phyloP scores from a whole-genome alignment of 352 stramenopile species.

The Globisporangium solare region DNA sequence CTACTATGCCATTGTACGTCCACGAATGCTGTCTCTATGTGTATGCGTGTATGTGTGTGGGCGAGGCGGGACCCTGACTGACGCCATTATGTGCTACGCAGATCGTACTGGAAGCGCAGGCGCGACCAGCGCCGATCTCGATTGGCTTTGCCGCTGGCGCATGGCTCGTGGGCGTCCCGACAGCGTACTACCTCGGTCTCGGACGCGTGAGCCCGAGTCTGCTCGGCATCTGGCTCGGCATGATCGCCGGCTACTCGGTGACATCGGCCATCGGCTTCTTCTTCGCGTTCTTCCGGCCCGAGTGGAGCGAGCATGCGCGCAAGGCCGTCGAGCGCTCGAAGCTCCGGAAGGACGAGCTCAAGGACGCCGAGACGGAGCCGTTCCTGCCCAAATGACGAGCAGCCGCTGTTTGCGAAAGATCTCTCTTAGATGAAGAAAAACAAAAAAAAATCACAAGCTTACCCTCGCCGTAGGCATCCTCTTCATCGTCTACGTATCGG shows the following conservation, averaged over 20 bases:
- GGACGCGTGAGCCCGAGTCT: conserved; percentile 27
- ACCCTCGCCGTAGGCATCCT: too few species aligned
- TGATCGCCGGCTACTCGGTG: conserved; percentile 68
- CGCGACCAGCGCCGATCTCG: conserved; percentile 47
- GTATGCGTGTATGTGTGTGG: too few species aligned
- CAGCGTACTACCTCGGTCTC: conserved; percentile 65
- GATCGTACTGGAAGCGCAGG: conserved; percentile 68
- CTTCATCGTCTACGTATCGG: background rate
- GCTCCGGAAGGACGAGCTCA: conserved; percentile 10
- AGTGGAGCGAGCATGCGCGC: conserved; percentile 55
- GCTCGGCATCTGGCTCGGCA: conserved; percentile 69
- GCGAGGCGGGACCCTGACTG: background rate
- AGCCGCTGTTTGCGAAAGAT: too few species aligned
- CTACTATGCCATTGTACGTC: conserved; percentile 68
- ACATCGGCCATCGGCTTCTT: conserved; percentile 67
- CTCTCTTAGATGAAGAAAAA: too few species aligned
- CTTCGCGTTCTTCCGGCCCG: conserved; percentile 43
- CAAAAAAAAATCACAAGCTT: too few species aligned
- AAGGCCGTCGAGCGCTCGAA: conserved; percentile 49
- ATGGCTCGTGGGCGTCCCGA: conserved; percentile 72
- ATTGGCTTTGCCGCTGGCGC: conserved; percentile 50
- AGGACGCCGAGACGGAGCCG: conserved; percentile 16
- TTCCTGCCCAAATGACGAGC: conserved; percentile 16
- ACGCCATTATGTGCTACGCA: conserved; percentile 14
- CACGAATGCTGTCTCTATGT: too few species aligned